Conservation (phyloP, 2,329 filamentous ascomycete genomes). For the Chrysosporium queenslandicum region DNA sequence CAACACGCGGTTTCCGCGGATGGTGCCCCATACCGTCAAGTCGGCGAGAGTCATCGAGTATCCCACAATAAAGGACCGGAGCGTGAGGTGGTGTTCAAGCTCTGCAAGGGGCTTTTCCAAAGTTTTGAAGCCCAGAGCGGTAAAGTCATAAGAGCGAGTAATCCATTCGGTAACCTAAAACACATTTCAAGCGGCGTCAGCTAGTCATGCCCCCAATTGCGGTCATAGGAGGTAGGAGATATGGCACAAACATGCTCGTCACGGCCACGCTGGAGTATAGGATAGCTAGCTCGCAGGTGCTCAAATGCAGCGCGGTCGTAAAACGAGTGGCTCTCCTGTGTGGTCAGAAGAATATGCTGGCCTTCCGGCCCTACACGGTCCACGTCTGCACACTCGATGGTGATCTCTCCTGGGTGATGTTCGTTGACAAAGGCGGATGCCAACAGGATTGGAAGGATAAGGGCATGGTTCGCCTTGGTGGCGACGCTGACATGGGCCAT, state of each 20-base stretch:
- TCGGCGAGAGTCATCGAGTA: slow-evolving; percentile 19
- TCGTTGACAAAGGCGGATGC: not conserved
- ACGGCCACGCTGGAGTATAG: no score
- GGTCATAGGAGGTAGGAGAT: no score
- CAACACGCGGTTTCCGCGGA: slow-evolving; percentile 19
- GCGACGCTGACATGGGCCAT: slow-evolving; percentile 11
- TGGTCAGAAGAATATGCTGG: not conserved
- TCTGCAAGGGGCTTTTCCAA: slow-evolving; percentile 20
- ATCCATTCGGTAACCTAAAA: not conserved
- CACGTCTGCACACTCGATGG: not conserved
- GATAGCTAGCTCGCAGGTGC: no score
- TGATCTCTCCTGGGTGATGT: not conserved
- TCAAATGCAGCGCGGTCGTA: no score
- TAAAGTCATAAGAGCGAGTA: not conserved
- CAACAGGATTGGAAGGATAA: not conserved
- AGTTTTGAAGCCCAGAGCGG: slow-evolving; percentile 18
- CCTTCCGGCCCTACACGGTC: not conserved
- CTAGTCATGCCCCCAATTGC: no score
- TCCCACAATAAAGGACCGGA: slow-evolving; percentile 20
- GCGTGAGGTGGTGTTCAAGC: slow-evolving; percentile 19
- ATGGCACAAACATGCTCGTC: no score
- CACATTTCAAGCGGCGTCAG: not conserved
- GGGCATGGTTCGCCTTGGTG: not conserved
- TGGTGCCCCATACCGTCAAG: slow-evolving; percentile 18
- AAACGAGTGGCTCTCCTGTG: not conserved